phyloP scores from a whole-genome alignment of 106 monocot species.

The Amphibolis antarctica region DNA sequence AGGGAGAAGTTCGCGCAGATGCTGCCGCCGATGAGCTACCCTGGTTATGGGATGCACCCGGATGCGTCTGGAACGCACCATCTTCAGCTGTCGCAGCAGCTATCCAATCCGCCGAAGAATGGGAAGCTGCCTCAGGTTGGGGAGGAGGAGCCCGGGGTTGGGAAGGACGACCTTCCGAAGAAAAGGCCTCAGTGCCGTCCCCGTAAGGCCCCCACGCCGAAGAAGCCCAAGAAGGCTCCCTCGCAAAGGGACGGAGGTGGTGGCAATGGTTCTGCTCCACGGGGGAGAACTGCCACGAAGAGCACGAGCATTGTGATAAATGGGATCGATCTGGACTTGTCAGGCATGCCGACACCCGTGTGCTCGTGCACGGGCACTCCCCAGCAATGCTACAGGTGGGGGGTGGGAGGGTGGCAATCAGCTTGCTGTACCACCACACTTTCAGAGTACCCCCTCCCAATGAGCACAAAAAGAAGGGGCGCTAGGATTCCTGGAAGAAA shows the following conservation, averaged over 20 bases:
- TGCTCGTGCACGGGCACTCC: slow-evolving; percentile 12
- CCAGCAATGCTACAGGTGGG: slow-evolving; percentile 17
- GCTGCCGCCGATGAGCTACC: slow-evolving; percentile 17
- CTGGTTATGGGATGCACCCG: slow-evolving; percentile 1
- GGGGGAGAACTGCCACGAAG: background rate
- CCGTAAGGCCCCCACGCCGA: slow-evolving; percentile 35
- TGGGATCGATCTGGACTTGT: slow-evolving; percentile 16
- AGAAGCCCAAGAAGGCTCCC: slow-evolving; percentile 44
- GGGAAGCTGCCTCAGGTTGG: slow-evolving; percentile 9
- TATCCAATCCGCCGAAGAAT: slow-evolving; percentile 14
- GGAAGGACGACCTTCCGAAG: slow-evolving; percentile 18
- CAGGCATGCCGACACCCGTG: slow-evolving; percentile 13
- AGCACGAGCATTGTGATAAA: slow-evolving; percentile 13
- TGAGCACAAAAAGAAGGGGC: slow-evolving; percentile 10
- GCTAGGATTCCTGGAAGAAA: slow-evolving; percentile 11
- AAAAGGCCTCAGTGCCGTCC: slow-evolving; percentile 32
- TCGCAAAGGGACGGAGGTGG: slow-evolving; percentile 12
- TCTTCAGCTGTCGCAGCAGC: slow-evolving; percentile 47
- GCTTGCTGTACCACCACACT: slow-evolving; percentile 13
- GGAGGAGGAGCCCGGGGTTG: slow-evolving; percentile 4
- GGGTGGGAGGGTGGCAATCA: slow-evolving; percentile 15
- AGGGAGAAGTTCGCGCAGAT: slow-evolving; percentile 32
- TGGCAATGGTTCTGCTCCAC: background rate
- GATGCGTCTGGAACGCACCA: slow-evolving; percentile 14
- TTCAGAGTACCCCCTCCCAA: slow-evolving; percentile 9